A percentile compares a stretch with the other conserved stretches of the same genome.
Conservation (phyloP, 306 rosid species). For the Oemleria cerasiformis region DNA sequence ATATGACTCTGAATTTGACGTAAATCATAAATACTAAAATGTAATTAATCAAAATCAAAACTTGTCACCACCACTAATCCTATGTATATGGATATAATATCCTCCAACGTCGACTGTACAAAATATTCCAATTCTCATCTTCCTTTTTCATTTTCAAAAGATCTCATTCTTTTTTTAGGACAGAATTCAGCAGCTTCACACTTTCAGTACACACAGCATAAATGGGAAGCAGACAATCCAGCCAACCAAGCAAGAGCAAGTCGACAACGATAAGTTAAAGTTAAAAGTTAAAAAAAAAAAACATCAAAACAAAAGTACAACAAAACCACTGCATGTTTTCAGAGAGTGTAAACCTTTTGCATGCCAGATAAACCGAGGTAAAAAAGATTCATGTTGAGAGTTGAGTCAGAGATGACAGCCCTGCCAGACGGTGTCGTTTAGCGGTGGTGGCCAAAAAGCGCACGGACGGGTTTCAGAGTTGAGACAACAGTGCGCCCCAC, state of each 20-base stretch:
- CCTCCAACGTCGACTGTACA: background rate
- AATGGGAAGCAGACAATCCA: too few relatives aligned
- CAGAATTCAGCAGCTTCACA: too few relatives aligned
- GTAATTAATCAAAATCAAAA: too few relatives aligned
- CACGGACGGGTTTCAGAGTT: slow-evolving; percentile 28
- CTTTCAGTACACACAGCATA: too few relatives aligned
- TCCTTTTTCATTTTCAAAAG: background rate
- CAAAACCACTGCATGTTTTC: background rate
- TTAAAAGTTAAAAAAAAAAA: too few relatives aligned
- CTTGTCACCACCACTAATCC: too few relatives aligned
- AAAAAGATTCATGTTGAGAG: background rate
- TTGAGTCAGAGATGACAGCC: slow-evolving; percentile 15
- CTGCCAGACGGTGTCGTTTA: background rate
- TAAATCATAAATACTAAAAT: too few relatives aligned
- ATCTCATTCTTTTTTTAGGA: background rate
- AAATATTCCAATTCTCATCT: background rate
- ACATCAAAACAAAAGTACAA: background rate
- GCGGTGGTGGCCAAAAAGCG: background rate
- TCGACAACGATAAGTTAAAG: too few relatives aligned
- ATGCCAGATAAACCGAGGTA: background rate
- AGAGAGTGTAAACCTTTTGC: background rate
- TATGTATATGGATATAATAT: background rate
- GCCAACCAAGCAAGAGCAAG: too few relatives aligned
- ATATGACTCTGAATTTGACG: too few relatives aligned
- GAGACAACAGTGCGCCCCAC: slow-evolving; percentile 38